Conservation (phyloP, 345 rosid genomes). For the Anacardium occidentale region DNA sequence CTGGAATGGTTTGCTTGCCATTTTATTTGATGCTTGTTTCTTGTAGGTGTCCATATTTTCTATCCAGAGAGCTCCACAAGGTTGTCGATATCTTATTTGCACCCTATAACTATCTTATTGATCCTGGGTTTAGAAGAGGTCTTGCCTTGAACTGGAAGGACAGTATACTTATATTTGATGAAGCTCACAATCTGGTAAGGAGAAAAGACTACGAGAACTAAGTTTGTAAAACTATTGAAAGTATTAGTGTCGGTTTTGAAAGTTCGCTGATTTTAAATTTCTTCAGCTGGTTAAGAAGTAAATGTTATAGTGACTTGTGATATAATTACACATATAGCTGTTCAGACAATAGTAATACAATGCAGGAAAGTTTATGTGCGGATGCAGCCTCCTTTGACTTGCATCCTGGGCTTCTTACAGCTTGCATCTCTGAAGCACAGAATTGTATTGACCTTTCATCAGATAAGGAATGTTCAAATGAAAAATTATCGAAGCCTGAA, state of each 20-base stretch:
- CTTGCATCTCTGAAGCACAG: constrained; percentile 90
- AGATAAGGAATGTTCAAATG: constrained; percentile 63
- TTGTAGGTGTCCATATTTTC: constrained; percentile 83
- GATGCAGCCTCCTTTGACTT: constrained; percentile 97
- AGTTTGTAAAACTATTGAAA: not conserved
- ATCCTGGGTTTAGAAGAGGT: constrained; percentile 62
- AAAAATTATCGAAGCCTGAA: constrained; percentile 72
- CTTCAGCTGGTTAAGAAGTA: not conserved
- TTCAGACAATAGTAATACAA: constrained; percentile 21
- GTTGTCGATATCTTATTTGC: constrained; percentile 83
- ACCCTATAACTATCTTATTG: constrained; percentile 90
- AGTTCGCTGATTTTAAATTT: constrained; percentile 4
- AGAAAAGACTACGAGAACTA: constrained; percentile 11
- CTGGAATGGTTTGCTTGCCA: constrained; percentile 20
- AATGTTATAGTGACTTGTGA: not conserved
- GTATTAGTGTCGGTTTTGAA: constrained; percentile 1
- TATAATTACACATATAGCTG: constrained; percentile 3
- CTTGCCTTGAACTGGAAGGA: constrained; percentile 62
- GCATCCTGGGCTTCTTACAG: constrained; percentile 65
- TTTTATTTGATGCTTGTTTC: constrained; percentile 18
- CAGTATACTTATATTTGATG: constrained; percentile 84
- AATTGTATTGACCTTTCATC: constrained; percentile 70
- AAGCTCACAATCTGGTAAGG: constrained; percentile 97
- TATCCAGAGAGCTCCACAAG: constrained; percentile 84
- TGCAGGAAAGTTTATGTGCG: constrained; percentile 89